These are phyloP conservation scores for Cystoisospora suis DNA, from an alignment of 169 alveolate species.

Conservation along the genomic window DNA sequence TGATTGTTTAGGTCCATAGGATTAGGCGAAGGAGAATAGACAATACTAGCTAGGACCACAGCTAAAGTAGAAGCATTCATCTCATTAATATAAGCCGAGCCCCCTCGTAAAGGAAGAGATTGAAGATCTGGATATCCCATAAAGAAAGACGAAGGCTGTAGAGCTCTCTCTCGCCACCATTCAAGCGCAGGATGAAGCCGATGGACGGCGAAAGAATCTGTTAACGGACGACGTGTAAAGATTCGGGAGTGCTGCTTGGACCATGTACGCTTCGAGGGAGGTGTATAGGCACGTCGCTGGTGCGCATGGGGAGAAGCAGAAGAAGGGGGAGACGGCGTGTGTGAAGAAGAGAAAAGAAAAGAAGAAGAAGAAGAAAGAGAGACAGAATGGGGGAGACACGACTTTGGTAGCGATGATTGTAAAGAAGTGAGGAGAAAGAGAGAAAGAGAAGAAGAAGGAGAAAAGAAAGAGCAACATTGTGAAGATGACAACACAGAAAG, in stretches of 20 bases:
- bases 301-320: neutral
- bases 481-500: neutral
- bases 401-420: neutral
- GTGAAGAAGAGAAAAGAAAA: neutral
- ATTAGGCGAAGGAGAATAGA: neutral
- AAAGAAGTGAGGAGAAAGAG: neutral
- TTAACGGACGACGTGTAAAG: conserved; percentile 80
- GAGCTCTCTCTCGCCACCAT: conserved; percentile 76
- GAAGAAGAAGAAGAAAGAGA: neutral
- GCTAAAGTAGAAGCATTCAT: conserved; percentile 79
- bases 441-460: neutral
- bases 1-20: neutral
- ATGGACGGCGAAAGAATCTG: conserved; percentile 77
- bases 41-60: neutral
- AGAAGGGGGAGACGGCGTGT: neutral
- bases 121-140: conserved; percentile 83
- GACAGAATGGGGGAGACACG: neutral
- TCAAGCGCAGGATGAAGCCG: conserved; percentile 81
- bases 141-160: conserved; percentile 50
- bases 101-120: conserved; percentile 75
- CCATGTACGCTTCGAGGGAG: conserved; percentile 75
- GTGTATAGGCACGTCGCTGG: neutral
- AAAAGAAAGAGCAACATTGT: neutral
- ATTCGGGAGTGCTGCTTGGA: conserved; percentile 81
- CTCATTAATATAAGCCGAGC: conserved; percentile 75